phyloP scores from a whole-genome alignment of 148 eudicot genomes.

The Spergularia marina region DNA sequence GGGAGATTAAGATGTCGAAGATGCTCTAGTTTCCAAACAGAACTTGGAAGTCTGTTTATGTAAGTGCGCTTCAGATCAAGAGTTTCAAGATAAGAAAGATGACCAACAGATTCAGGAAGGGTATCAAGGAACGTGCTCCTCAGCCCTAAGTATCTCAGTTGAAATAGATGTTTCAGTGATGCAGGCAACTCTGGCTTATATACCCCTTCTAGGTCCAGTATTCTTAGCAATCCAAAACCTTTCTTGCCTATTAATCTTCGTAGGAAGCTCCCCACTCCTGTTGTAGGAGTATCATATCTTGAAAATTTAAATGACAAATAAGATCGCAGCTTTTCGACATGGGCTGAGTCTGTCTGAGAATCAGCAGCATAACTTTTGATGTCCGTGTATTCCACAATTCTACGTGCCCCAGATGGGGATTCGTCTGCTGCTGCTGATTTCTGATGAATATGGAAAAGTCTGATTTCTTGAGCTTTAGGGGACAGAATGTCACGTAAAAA shows the following conservation, averaged over 20 bases:
- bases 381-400: conserved; percentile 34
- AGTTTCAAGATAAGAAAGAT: conserved; percentile 43
- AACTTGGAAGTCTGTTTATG: conserved; percentile 37
- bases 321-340: conserved; percentile 30
- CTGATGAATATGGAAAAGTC: conserved; percentile 38
- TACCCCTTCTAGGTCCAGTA: conserved; percentile 52
- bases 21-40: conserved; percentile 43
- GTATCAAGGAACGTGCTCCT: conserved; percentile 49
- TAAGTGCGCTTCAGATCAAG: conserved; percentile 50
- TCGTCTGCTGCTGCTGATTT: neutral
- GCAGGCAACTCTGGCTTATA: conserved; percentile 50
- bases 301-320: conserved; percentile 41
- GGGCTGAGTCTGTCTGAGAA: neutral
- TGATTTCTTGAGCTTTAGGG: conserved; percentile 33
- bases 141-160: conserved; percentile 49
- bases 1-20: conserved; percentile 45
- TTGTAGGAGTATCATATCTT: conserved; percentile 45
- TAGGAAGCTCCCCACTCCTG: conserved; percentile 37
- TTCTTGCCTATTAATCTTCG: conserved; percentile 20
- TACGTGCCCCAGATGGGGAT: conserved; percentile 20
- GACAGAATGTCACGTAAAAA: conserved; percentile 28
- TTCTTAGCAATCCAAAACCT: conserved; percentile 41
- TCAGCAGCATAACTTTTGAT: conserved; percentile 17
- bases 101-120: conserved; percentile 46
- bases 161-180: conserved; percentile 38